These are phyloP conservation scores for Kitagawia praeruptora DNA, from an alignment of 129 eudicot species.

Conservation along the genomic window DNA sequence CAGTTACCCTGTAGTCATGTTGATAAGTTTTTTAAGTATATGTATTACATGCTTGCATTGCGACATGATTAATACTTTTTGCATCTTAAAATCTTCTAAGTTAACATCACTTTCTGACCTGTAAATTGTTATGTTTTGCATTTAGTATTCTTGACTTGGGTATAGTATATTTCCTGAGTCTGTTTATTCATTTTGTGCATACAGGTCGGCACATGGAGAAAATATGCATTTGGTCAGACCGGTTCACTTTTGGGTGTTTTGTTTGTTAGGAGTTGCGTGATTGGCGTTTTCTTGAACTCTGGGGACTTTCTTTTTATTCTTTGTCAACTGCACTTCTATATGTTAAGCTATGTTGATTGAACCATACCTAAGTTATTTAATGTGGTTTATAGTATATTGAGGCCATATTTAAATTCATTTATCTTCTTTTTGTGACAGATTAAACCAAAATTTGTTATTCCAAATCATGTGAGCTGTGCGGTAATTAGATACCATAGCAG, in stretches of 20 bases:
- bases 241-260: too few species aligned
- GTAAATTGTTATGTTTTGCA: background rate
- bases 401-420: background rate
- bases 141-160: background rate
- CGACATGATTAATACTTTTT: background rate
- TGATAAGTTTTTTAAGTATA: background rate
- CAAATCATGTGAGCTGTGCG: constrained; percentile 75
- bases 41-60: background rate
- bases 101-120: background rate
- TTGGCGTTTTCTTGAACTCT: too few species aligned
- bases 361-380: background rate
- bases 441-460: constrained; percentile 67
- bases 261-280: too few species aligned
- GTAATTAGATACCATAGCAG: constrained; percentile 94
- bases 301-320: too few species aligned
- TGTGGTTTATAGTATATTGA: background rate
- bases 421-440: constrained; percentile 30
- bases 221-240: too few species aligned
- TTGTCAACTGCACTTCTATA: background rate
- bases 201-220: too few species aligned
- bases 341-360: background rate
- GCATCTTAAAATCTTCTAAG: background rate
- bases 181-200: too few species aligned
- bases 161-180: background rate
- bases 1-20: background rate